Evolutionary conservation across 192 early-diverging fungal genomes (phyloP).

Genomic region (Chytriomyces confervae): DNA sequence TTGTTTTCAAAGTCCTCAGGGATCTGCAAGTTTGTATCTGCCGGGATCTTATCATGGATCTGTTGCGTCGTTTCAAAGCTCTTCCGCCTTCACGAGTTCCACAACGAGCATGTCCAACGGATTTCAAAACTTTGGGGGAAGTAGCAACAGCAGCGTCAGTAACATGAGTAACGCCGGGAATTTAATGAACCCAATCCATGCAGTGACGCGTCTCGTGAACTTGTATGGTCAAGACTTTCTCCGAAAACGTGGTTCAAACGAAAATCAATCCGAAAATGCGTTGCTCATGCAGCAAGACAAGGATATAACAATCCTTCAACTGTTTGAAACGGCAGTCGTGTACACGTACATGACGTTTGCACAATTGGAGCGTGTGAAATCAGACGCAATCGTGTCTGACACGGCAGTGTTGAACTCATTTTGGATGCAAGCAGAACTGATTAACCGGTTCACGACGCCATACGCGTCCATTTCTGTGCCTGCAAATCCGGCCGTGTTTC

Average conservation of each 20-base stretch:
- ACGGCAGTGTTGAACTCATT: conserved; percentile 45
- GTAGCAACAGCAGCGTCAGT: neutral
- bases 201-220: conserved; percentile 29
- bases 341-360: conserved; percentile 58
- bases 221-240: conserved; percentile 32
- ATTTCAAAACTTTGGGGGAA: neutral
- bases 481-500: neutral
- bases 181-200: neutral
- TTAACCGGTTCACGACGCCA: conserved; percentile 33
- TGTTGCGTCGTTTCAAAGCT: neutral
- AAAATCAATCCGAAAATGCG: no score
- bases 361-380: conserved; percentile 54
- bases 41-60: neutral
- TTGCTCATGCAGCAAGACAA: neutral
- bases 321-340: conserved; percentile 49
- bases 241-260: neutral
- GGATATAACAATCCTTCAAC: conserved; percentile 29
- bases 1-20: neutral
- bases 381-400: conserved; percentile 49
- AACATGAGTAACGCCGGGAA: neutral
- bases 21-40: neutral
- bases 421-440: conserved; percentile 56
- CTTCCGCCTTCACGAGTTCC: neutral
- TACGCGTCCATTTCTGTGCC: neutral
- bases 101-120: neutral